Conservation (phyloP, 176 grass and related monocot species). For the Cocos nucifera region DNA sequence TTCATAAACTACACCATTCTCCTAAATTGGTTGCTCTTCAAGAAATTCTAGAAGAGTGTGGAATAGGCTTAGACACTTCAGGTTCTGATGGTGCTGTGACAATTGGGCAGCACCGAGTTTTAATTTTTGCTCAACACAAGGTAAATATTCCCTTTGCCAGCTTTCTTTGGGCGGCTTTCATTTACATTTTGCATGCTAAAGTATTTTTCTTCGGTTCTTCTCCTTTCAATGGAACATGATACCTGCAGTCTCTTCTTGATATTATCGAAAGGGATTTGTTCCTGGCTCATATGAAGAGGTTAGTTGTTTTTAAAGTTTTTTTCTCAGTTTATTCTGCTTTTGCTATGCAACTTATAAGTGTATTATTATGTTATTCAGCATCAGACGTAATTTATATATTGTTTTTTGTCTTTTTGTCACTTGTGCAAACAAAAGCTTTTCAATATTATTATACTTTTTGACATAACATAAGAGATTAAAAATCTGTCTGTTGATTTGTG, state of each 20-base stretch:
- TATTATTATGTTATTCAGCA: too few species aligned
- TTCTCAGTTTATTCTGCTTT: too few species aligned
- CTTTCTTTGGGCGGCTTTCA: not conserved
- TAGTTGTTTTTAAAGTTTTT: not conserved
- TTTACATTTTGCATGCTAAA: not conserved
- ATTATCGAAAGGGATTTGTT: conserved; percentile 98
- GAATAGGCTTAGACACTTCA: conserved; percentile 80
- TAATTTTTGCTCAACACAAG: conserved; percentile 99
- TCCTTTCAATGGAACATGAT: not conserved
- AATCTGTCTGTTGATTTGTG: too few species aligned
- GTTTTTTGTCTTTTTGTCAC: too few species aligned
- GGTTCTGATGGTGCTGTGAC: conserved; percentile 53
- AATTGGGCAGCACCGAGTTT: conserved; percentile 78
- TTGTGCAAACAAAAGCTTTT: too few species aligned
- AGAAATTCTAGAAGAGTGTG: conserved; percentile 96
- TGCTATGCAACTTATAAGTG: too few species aligned
- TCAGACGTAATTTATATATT: too few species aligned
- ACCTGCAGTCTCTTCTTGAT: conserved; percentile 78
- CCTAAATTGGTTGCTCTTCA: conserved; percentile 99
- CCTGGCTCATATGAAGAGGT: conserved; percentile 89
- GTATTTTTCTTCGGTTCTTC: conserved; percentile 5
- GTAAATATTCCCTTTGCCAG: conserved; percentile 26
- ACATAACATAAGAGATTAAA: too few species aligned
- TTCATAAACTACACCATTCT: conserved; percentile 81
- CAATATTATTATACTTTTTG: too few species aligned